Evolutionary conservation across 2,329 filamentous ascomycete species (phyloP).

Genomic region (Penicillium sp.): DNA sequence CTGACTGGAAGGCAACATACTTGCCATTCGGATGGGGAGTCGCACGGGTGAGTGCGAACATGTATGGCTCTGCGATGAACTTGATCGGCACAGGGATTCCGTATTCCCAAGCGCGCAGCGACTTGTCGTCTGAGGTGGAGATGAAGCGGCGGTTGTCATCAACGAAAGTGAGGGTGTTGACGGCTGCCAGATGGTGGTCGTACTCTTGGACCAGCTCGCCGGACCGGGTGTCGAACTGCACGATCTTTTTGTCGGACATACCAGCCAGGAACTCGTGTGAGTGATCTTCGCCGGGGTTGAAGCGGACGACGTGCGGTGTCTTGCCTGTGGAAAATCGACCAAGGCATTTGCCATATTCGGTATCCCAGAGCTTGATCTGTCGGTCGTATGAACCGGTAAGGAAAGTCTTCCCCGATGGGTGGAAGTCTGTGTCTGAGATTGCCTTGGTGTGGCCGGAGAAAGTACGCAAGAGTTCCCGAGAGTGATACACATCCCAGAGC

Average conservation of each 20-base stretch:
- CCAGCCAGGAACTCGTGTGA: conserved; percentile 90
- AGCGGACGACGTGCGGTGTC: conserved; percentile 90
- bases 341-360: conserved; percentile 86
- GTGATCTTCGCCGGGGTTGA: conserved; percentile 77
- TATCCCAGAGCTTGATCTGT: conserved; percentile 97
- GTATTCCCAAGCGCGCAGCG: conserved; percentile 95
- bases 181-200: conserved; percentile 93
- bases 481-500: conserved; percentile 92
- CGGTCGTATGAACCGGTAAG: conserved; percentile 90
- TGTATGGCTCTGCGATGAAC: conserved; percentile 94
- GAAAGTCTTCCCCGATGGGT: conserved; percentile 77
- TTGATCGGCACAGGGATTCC: conserved; percentile 98
- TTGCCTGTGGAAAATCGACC: conserved; percentile 89
- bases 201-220: conserved; percentile 91
- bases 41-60: conserved; percentile 92
- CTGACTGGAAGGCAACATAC: conserved; percentile 89
- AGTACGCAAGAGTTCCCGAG: conserved; percentile 83
- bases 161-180: conserved; percentile 97
- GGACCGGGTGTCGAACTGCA: conserved; percentile 89
- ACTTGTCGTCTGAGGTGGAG: conserved; percentile 96
- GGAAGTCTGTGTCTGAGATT: conserved; percentile 87
- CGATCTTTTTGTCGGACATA: conserved; percentile 98
- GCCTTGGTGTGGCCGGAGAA: conserved; percentile 89
- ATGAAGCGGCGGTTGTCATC: conserved; percentile 95
- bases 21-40: conserved; percentile 84